Conservation (phyloP, 2,329 filamentous ascomycete genomes). For the Penicillium rolfsii region DNA sequence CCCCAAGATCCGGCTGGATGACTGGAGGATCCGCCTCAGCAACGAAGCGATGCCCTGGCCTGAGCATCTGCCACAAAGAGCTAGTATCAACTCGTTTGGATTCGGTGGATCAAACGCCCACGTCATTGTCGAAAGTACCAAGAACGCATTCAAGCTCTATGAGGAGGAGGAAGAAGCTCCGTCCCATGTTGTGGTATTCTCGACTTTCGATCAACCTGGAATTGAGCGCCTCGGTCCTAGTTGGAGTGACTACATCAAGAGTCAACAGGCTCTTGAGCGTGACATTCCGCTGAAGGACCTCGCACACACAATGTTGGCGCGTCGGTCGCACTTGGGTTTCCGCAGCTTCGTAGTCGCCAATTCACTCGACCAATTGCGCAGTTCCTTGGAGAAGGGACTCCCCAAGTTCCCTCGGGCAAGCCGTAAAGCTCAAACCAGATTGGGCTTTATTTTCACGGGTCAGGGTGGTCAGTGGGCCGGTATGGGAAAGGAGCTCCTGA, state of each 20-base stretch:
- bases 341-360: constrained; percentile 27
- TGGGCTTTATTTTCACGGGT: constrained; percentile 46
- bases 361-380: constrained; percentile 18
- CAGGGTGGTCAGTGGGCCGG: constrained; percentile 50
- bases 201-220: constrained; percentile 24
- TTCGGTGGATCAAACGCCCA: constrained; percentile 35
- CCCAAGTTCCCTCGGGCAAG: constrained; percentile 20
- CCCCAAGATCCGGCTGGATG: constrained; percentile 42
- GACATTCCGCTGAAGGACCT: constrained; percentile 14
- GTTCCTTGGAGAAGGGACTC: constrained; percentile 13
- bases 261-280: constrained; percentile 11
- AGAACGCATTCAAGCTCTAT: constrained; percentile 14
- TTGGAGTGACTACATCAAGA: constrained; percentile 20
- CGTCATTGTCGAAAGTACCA: constrained; percentile 27
- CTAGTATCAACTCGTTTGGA: constrained; percentile 36
- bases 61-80: constrained; percentile 21
- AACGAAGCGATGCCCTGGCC: constrained; percentile 28
- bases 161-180: constrained; percentile 15
- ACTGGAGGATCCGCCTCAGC: constrained; percentile 25
- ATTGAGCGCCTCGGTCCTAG: constrained; percentile 20
- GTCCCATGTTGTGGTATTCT: constrained; percentile 23
- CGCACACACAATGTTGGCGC: constrained; percentile 24
- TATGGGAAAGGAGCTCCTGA: constrained; percentile 47
- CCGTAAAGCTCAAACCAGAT: constrained; percentile 18
- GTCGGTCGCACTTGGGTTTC: constrained; percentile 25